These are phyloP conservation scores for Colletotrichum gloeosporioides DNA, from an alignment of 2,329 filamentous ascomycete genomes.

Conservation along the genomic window DNA sequence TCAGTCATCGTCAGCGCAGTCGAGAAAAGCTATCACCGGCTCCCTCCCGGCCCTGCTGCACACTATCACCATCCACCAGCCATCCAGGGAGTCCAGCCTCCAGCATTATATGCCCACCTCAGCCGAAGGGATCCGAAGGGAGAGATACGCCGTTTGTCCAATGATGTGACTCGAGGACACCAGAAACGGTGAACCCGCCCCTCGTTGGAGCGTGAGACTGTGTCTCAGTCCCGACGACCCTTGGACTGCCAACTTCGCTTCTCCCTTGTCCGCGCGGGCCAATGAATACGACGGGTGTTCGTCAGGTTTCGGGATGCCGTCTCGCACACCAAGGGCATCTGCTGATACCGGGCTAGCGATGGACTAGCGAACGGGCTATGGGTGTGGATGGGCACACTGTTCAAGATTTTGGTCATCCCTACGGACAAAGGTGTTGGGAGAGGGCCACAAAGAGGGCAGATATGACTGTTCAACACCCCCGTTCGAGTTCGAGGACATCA, in stretches of 20 bases:
- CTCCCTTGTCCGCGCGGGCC: slow-evolving; percentile 11
- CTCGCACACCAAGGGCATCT: slow-evolving; percentile 7
- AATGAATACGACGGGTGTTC: slow-evolving; percentile 7
- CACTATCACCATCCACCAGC: not conserved
- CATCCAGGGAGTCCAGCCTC: slow-evolving; percentile 19
- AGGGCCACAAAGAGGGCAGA: not conserved
- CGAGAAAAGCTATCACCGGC: not conserved
- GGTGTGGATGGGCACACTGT: not conserved
- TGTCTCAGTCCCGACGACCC: slow-evolving; percentile 6
- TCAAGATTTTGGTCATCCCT: slow-evolving; percentile 1
- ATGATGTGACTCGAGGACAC: not conserved
- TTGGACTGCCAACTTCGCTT: not conserved
- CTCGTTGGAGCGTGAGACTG: slow-evolving; percentile 4
- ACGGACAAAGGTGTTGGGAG: not conserved
- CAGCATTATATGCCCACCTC: not conserved
- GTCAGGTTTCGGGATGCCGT: not conserved
- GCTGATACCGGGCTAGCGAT: slow-evolving; percentile 11
- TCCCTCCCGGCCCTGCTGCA: not conserved
- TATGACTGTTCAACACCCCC: slow-evolving; percentile 3
- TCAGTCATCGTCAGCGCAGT: not conserved
- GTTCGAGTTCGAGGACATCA: not conserved
- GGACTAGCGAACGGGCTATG: slow-evolving; percentile 5
- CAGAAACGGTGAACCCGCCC: not conserved
- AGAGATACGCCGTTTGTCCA: not conserved
- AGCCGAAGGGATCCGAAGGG: slow-evolving; percentile 7